Evolutionary conservation across 768 basidiomycete genomes (phyloP).

Genomic region (Mrakia gelida): DNA sequence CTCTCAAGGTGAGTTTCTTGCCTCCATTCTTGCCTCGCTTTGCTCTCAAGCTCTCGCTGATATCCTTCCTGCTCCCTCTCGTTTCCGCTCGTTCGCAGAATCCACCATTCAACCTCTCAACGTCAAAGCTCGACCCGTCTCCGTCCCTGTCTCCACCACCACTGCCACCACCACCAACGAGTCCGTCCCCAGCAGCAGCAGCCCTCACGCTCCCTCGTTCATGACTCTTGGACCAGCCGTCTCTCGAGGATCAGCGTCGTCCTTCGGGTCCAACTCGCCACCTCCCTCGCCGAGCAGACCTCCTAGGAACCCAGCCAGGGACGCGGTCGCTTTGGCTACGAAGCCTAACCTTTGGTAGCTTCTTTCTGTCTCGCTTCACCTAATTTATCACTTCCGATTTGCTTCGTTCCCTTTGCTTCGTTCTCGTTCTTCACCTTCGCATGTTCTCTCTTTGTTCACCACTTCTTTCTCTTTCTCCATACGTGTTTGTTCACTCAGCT

Average conservation of each 20-base stretch:
- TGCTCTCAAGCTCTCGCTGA: not conserved
- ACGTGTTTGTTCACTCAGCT: no score
- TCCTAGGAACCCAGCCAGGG: slow-evolving; percentile 1
- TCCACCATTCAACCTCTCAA: not conserved
- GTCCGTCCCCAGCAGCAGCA: no score
- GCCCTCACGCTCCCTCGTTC: not conserved
- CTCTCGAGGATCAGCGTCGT: not conserved
- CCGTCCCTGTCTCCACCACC: no score
- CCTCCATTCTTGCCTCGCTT: no score
- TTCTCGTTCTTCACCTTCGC: no score
- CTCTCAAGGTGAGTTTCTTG: not conserved
- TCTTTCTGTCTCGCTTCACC: not conserved
- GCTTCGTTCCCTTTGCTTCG: not conserved
- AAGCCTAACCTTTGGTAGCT: not conserved
- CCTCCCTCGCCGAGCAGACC: not conserved
- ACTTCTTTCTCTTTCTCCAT: no score
- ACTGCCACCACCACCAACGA: no score
- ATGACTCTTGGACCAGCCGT: not conserved
- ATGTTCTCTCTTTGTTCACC: no score
- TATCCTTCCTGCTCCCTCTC: not conserved
- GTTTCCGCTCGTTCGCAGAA: not conserved
- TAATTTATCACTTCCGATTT: not conserved
- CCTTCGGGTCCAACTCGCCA: not conserved
- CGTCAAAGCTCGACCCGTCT: not conserved
- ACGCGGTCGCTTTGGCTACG: not conserved